These are phyloP conservation scores for Coemansia sp. DNA, from an alignment of 192 early-diverging fungal species.

Conservation along the genomic window DNA sequence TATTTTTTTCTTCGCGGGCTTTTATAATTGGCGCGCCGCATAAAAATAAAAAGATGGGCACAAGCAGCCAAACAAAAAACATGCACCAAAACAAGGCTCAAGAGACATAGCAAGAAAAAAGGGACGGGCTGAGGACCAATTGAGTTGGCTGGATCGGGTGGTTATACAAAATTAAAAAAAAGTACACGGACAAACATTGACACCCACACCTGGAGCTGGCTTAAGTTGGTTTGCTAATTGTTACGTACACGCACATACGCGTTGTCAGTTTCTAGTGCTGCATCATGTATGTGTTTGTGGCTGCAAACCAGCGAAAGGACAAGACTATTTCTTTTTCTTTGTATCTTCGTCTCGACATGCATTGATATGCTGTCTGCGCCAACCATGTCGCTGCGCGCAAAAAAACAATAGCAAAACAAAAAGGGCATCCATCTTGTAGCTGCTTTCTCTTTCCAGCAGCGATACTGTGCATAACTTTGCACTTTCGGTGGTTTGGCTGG, in stretches of 20 bases:
- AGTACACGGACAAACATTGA: not conserved
- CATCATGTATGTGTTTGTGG: not conserved
- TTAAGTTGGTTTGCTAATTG: no score
- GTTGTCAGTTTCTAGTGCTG: not conserved
- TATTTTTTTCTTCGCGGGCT: not conserved
- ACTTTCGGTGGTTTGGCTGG: no score
- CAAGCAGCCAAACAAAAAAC: not conserved
- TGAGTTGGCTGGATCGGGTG: not conserved
- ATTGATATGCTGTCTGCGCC: no score
- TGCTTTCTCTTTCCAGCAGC: no score
- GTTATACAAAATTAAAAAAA: not conserved
- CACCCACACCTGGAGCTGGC: not conserved
- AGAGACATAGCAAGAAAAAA: not conserved
- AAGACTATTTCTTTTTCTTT: not conserved
- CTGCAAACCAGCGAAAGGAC: not conserved
- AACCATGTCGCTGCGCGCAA: no score
- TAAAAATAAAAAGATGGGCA: not conserved
- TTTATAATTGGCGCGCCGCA: slow-evolving; percentile 9
- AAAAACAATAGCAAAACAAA: no score
- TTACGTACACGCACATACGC: not conserved
- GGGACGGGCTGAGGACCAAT: not conserved
- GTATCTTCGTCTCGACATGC: no score
- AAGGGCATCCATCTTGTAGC: no score
- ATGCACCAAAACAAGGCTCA: not conserved
- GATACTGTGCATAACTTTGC: no score